Percentiles rank a stretch among this genome's conserved stretches.
Evolutionary conservation across 2,329 filamentous ascomycete genomes (phyloP).

Genomic region (Nannizziopsis arthrosporioides): DNA sequence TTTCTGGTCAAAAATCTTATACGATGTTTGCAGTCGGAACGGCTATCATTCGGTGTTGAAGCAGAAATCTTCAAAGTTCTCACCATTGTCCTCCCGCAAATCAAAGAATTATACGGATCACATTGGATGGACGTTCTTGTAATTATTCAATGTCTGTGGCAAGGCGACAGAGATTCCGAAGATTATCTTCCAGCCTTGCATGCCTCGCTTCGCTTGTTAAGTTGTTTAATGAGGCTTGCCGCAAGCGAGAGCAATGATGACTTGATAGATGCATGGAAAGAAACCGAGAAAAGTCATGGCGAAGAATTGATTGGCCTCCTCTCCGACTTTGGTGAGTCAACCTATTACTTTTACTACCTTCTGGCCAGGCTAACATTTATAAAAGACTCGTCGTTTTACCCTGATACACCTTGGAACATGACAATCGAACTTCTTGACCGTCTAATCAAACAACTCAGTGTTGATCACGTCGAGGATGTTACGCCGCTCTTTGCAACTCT

Average conservation of each 20-base stretch:
- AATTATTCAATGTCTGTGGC: slow-evolving; percentile 50
- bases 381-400: slow-evolving; percentile 39
- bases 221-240: slow-evolving; percentile 48
- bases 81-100: slow-evolving; percentile 53
- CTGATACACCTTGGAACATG: slow-evolving; percentile 58
- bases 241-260: slow-evolving; percentile 65
- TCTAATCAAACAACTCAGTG: slow-evolving; percentile 52
- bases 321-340: slow-evolving; percentile 29
- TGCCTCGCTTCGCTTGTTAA: slow-evolving; percentile 60
- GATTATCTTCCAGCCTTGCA: slow-evolving; percentile 52
- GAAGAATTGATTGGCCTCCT: slow-evolving; percentile 39
- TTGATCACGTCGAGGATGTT: slow-evolving; percentile 51
- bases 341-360: not conserved
- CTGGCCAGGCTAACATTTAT: slow-evolving; percentile 8
- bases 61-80: slow-evolving; percentile 36
- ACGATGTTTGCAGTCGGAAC: slow-evolving; percentile 53
- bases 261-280: slow-evolving; percentile 59
- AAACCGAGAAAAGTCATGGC: slow-evolving; percentile 49
- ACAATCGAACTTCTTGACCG: slow-evolving; percentile 64
- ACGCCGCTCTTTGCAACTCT: slow-evolving; percentile 64
- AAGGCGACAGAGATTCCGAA: slow-evolving; percentile 37
- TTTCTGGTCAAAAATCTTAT: slow-evolving; percentile 73
- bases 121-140: slow-evolving; percentile 64
- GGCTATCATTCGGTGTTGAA: slow-evolving; percentile 34
- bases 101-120: slow-evolving; percentile 73